These are phyloP conservation scores for Solanum piurae DNA, from an alignment of 257 asterid genomes.

Conservation along the genomic window DNA sequence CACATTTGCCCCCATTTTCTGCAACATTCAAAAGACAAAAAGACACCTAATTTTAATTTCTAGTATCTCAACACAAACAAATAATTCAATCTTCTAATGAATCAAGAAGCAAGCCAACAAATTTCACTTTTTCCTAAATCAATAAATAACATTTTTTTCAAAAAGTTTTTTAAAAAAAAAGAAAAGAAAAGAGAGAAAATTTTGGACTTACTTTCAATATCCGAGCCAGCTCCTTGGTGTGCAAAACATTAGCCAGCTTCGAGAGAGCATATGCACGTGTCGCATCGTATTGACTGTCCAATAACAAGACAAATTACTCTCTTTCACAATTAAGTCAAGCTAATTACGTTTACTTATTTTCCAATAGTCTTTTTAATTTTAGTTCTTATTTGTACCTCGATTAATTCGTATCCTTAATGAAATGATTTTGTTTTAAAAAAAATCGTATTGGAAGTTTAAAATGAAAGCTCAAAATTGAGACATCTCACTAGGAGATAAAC, in stretches of 20 bases:
- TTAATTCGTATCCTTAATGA: too few relatives aligned
- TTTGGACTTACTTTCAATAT: conserved; percentile 43
- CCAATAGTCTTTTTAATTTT: not conserved
- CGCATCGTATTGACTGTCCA: conserved; percentile 76
- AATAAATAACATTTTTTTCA: not conserved
- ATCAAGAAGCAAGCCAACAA: conserved; percentile 21
- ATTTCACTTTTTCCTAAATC: conserved; percentile 9
- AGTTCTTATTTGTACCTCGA: not conserved
- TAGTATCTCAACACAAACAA: not conserved
- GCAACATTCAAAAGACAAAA: conserved; percentile 16
- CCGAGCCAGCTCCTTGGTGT: conserved; percentile 85
- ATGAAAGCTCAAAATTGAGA: too few relatives aligned
- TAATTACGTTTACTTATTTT: not conserved
- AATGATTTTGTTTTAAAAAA: too few relatives aligned
- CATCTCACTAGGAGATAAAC: too few relatives aligned
- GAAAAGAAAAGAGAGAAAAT: not conserved
- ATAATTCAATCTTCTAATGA: not conserved
- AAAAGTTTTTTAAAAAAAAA: not conserved
- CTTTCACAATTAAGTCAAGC: conserved; percentile 33
- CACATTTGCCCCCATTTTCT: conserved; percentile 83
- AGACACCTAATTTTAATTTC: not conserved
- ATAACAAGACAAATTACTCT: conserved; percentile 13
- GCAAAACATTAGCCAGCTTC: conserved; percentile 96
- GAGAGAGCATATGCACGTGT: conserved; percentile 99
- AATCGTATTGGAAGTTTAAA: too few relatives aligned